These are phyloP conservation scores for Linum usitatissimum DNA, from an alignment of 345 rosid genomes.

Conservation along the genomic window DNA sequence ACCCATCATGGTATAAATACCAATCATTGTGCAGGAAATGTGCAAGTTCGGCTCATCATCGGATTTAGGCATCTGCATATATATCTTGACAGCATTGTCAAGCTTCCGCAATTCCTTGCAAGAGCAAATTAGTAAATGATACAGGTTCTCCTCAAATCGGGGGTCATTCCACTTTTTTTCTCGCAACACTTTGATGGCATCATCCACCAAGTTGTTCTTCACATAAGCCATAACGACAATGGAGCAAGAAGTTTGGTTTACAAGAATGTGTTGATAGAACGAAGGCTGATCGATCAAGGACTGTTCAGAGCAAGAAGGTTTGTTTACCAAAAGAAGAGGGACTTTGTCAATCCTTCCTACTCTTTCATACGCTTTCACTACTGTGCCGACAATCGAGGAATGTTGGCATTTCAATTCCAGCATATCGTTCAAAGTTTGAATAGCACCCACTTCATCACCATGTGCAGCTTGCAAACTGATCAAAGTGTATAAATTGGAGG, in stretches of 20 bases:
- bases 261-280: conserved; percentile 48
- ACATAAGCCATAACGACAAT: conserved; percentile 73
- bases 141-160: conserved; percentile 64
- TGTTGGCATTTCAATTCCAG: conserved; percentile 52
- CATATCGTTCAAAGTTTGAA: conserved; percentile 60
- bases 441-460: conserved; percentile 58
- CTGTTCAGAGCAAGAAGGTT: too few relatives aligned
- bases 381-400: conserved; percentile 54
- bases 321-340: conserved; percentile 30
- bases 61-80: conserved; percentile 32
- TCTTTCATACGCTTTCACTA: conserved; percentile 65
- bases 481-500: conserved; percentile 71
- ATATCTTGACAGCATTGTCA: conserved; percentile 53
- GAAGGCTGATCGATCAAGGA: conserved; percentile 24
- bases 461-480: conserved; percentile 62
- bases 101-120: conserved; percentile 67
- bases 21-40: conserved; percentile 70
- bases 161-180: conserved; percentile 66
- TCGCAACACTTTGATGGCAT: conserved; percentile 49
- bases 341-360: conserved; percentile 49
- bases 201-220: conserved; percentile 55
- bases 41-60: conserved; percentile 51
- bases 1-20: conserved; percentile 44
- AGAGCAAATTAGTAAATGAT: conserved; percentile 74
- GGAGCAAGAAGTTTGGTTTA: conserved; percentile 71